Conservation (phyloP, 164 flowering plant species). For the Pachysandra terminalis region DNA sequence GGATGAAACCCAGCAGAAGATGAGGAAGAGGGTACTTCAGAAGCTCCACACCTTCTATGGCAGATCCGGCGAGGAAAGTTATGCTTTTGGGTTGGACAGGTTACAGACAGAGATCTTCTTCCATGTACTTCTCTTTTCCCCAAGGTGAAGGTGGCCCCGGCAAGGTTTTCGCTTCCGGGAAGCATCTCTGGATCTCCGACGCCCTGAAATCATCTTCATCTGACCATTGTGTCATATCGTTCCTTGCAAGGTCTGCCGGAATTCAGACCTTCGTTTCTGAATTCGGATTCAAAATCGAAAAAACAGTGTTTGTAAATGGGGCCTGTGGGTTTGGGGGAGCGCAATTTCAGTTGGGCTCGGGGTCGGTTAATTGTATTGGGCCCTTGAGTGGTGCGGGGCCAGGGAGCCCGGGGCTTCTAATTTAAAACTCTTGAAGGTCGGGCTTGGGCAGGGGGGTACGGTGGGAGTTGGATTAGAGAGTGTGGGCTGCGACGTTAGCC, state of each 20-base stretch:
- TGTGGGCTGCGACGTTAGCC: too few species aligned
- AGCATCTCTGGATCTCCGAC: constrained; percentile 69
- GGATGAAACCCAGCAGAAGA: constrained; percentile 72
- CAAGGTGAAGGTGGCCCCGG: constrained; percentile 90
- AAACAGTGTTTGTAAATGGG: too few species aligned
- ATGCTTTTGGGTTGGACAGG: constrained; percentile 75
- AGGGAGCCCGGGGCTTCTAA: too few species aligned
- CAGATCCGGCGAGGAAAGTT: constrained; percentile 80
- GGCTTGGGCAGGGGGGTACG: too few species aligned
- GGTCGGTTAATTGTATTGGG: too few species aligned
- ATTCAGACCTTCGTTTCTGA: constrained; percentile 80
- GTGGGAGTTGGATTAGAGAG: too few species aligned
- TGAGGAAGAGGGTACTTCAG: constrained; percentile 82
- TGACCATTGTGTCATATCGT: constrained; percentile 77
- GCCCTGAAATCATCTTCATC: constrained; percentile 36
- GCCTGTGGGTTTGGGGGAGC: too few species aligned
- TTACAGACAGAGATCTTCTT: constrained; percentile 94
- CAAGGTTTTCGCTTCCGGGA: constrained; percentile 58
- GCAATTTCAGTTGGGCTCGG: too few species aligned
- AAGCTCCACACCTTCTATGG: constrained; percentile 71
- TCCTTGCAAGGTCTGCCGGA: constrained; percentile 77
- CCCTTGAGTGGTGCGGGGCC: too few species aligned
- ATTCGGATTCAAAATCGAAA: too few species aligned
- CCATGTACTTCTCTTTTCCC: constrained; percentile 95
- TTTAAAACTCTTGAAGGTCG: too few species aligned